phyloP scores from a whole-genome alignment of 179 eudicot genomes.

The Amaranthus tricolor region DNA sequence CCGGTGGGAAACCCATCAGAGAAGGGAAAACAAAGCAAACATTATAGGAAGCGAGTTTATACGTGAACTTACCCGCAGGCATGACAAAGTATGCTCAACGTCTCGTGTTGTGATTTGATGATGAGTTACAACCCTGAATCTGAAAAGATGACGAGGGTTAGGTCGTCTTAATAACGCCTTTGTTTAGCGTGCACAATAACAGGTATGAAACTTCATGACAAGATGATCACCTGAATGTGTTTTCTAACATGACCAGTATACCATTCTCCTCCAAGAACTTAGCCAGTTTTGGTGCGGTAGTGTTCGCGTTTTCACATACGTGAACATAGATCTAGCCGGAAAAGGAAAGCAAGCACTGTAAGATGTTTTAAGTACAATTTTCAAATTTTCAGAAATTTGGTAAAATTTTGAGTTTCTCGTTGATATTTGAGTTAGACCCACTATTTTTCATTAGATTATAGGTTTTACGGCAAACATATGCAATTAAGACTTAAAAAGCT shows the following conservation, averaged over 20 bases:
- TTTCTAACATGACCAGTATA: slow-evolving; percentile 58
- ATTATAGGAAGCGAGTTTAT: no score
- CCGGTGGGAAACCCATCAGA: no score
- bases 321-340: slow-evolving; percentile 57
- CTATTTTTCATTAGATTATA: no score
- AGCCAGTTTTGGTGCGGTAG: slow-evolving; percentile 49
- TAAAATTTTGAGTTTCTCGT: no score
- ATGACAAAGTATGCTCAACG: slow-evolving; percentile 59
- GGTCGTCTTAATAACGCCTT: background rate
- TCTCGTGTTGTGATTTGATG: slow-evolving; percentile 71
- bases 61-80: slow-evolving; percentile 55
- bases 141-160: slow-evolving; percentile 25
- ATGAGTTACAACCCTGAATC: slow-evolving; percentile 74
- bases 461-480: no score
- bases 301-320: slow-evolving; percentile 44
- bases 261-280: slow-evolving; percentile 62
- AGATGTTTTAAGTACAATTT: no score
- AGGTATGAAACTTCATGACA: background rate
- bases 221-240: slow-evolving; percentile 47
- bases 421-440: no score
- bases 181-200: background rate
- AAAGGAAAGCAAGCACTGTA: slow-evolving; percentile 7
- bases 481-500: no score
- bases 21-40: no score
- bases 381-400: no score